Evolutionary conservation across 106 monocot genomes (phyloP), one percentile per base, ranked within the genome.

Genomic region (Dendrobium catenatum): DNA sequence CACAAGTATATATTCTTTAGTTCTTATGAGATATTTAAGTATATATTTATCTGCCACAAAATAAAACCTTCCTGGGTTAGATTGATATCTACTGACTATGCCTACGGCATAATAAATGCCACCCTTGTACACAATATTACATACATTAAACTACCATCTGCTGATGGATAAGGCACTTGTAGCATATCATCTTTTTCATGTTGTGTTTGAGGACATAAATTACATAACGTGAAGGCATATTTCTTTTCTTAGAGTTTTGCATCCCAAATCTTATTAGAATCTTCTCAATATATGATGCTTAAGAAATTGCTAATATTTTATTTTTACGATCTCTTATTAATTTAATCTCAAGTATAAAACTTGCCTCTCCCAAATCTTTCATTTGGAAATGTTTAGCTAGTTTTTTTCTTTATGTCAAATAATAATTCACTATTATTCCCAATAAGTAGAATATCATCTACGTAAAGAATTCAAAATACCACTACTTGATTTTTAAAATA

Each of bases 21-120:
- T 78, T 20, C 78, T 78, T n/a, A 17, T 55, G 9, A 78, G 74
- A 42, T 74, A 16, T 18, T 74, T 74, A 40, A 74, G 74, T 11
- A 74, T 74, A 9, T 42, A 37, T 42, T 74, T 74, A 6, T 42
- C 74, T 13, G 74, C 74, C 11, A 41, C 41, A 43, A 13, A 74
- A 37, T 42, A 40, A 40, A 42, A 37, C 42, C 2, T 42, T 37
- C 37, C 13, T 3, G 27, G 37, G 74, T 74, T 74, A 16, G 74
- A 74, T 3, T 74, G 40, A 42, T 74, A 48, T 76, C 43, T 1
- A 44, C 48, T 76, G 8, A 26, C 76, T 4, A 76, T 18, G 5
- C 76, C n/a, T 8, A 49, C 76, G 0, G 9, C 46, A 48, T 20
- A 76, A 22, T 4, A 18, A 5, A 76, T 75, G 41, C 43, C 74